Conservation (phyloP, 2,329 filamentous ascomycete genomes). For the Fusarium clavum region DNA sequence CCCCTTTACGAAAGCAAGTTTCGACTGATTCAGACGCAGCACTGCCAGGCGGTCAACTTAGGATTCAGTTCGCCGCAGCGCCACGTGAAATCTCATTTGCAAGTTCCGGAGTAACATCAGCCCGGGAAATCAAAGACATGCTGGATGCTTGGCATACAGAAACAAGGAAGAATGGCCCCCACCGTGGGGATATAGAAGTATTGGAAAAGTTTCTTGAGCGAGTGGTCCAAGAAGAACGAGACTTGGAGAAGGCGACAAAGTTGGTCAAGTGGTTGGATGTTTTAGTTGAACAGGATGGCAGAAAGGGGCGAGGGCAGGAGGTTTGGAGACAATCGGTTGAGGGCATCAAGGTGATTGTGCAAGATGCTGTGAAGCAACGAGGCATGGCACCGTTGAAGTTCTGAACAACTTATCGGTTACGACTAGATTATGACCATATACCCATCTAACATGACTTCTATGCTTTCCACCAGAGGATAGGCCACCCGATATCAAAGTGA, state of each 20-base stretch:
- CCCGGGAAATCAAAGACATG: conserved; percentile 76
- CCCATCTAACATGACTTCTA: conserved; percentile 1
- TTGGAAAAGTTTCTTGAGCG: conserved; percentile 77
- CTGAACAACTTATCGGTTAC: conserved; percentile 36
- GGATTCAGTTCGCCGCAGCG: conserved; percentile 59
- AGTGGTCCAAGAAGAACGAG: conserved; percentile 80
- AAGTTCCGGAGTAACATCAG: conserved; percentile 55
- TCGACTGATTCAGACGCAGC: conserved; percentile 41
- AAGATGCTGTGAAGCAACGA: conserved; percentile 65
- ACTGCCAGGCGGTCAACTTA: conserved; percentile 54
- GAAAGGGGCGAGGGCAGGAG: conserved; percentile 52
- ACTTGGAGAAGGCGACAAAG: conserved; percentile 79
- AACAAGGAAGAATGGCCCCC: conserved; percentile 80
- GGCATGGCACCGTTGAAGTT: conserved; percentile 68
- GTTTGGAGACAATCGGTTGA: conserved; percentile 61
- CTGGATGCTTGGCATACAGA: conserved; percentile 80
- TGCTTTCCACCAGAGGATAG: too few species aligned
- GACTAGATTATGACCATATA: conserved; percentile 27
- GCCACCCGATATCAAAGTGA: neutral
- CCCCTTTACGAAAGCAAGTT: conserved; percentile 45
- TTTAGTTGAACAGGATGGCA: conserved; percentile 63
- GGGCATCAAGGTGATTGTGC: conserved; percentile 62
- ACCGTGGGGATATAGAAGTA: conserved; percentile 79
- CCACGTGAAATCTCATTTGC: conserved; percentile 62
- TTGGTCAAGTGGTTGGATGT: conserved; percentile 76